Base-by-base conservation (phyloP, 1,139 yeast genomes). In the Entelexis sorbosivorans region DNA sequence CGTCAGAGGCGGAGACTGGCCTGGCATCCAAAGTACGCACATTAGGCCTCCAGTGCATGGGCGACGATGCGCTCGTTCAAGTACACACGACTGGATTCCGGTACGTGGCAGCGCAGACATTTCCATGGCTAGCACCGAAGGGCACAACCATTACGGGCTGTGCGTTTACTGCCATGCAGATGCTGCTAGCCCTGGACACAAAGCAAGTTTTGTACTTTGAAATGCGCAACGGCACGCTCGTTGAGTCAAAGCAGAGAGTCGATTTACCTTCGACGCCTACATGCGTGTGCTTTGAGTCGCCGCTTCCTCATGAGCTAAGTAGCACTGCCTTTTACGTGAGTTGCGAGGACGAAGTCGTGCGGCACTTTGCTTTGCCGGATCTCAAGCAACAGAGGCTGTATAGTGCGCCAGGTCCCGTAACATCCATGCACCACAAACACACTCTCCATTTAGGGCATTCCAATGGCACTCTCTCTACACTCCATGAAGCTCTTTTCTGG, bases 91-190 rank as follows among this genome's bases (percentile, higher is more conserved):
- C 77, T 56, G 95, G 93, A n/a, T 70, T 91, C 29, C 72, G 82
- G 17, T 89, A 84, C 59, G 71, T 88, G 3, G 65, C 69, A 5
- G 70, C 14, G 1, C 68, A 66, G 35, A 61, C 66, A 4, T 71
- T 78, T 8, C 84, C 84, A 57, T 91, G 98, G 98, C 72, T 68
- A 39, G 87, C 96, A 1, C 95, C 96, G 0, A 81, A 82, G 0
- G 95, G 94, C 7, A 78, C 82, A 16, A 70, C 75, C 31, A 74
- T 91, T 39, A 61, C 75, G 0, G 68, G 71, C 28, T 82, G 89
- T 0, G 66, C 86, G 1, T 68, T 82, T 3, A 86, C 86, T 36
- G 71, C 74, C 38, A 73, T 75, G 20, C 97, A 91, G 64, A 71
- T 89, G 0, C 77, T 77, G 0, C 62, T 91, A 9, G 88, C 81